Base-by-base conservation (phyloP, 306 rosid species). In the Corylus americana region DNA sequence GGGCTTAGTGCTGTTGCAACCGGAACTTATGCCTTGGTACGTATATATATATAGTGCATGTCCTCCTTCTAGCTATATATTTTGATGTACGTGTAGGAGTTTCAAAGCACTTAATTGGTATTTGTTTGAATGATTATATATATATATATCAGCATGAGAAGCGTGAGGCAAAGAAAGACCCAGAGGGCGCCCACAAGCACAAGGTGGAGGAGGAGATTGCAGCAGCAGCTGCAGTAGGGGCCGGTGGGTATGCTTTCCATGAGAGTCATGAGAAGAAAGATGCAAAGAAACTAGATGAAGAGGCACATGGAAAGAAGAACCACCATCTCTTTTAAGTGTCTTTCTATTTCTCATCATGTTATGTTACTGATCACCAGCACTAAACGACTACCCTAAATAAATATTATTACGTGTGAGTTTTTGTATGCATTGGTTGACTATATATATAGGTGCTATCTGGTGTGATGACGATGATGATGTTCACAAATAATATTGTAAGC, bases 211-310 rank as follows among this genome's bases (percentile, higher is more conserved):
- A 89, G 78, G 88, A 89, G 84, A 25, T 85, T 12, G 91, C 87
- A 3, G 89, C 81, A 2, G 89, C 48, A 1, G 87, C 71, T 0
- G 89, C 88, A 0, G 81, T 89, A 0, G 88, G 85, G n/a, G 78
- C 86, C 0, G 93, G 83, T 55, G 93, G 93, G 9, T 87, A 54
- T 25, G 88, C 86, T 27, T 79, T 85, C 63, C 93, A 89, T 49
- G 93, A 89, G 79, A 91, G 79, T 35, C 91, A 84, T 48, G 82
- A 87, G 48, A 90, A 86, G 87, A 81, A 87, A 76, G 86, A 87
- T 58, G 73, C 86, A 0, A 64, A 82, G 76, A 35, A 85, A 44
- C 18, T 72, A 48, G n/a, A 82, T 45, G 78, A 82, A 29, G 81
- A 77, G 44, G 42, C 71, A 29, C 71, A 82, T 54, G 81, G 62